Base-by-base conservation (phyloP, 306 rosid species). In the Fagus sylvatica region DNA sequence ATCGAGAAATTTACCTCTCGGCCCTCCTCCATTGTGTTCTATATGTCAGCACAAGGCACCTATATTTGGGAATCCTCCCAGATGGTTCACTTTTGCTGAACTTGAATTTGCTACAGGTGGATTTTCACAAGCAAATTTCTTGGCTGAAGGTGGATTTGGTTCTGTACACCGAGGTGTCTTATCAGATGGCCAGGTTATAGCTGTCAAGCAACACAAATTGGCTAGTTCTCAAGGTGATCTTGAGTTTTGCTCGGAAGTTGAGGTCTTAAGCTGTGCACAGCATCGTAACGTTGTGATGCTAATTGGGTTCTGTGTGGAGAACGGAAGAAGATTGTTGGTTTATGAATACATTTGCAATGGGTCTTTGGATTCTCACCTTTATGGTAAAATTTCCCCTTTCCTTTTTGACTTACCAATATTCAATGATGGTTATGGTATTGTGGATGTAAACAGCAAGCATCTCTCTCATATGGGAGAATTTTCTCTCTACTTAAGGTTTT, bases 61-160 rank as follows among this genome's bases (percentile, higher is more conserved):
- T 49, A 88, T 71, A 48, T 95, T 95, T 73, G 99, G 99, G 64
- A 92, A 87, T 76, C 97, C 99, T 82, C 99, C 99, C 12, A 85
- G 86, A 78, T 95, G 97, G 99, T 95, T 95, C 87, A 88, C 93
- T 40, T 95, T 78, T 83, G 84, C 87, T 0, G 97, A 95, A 79
- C 87, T 95, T 69, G 97, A 92, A 72, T 82, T 88, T 49, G 99
- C 99, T 76, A 95, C 99, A 0, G 81, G 90, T 69, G 93, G 98
- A 16, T 95, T 95, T 88, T 91, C 99, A 1, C 88, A 75, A 72
- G 88, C 78, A 43, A 95, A 95, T 82, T 93, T 95, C 84, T 87
- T 95, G 89, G 99, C 99, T 4, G 98, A 95, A 91, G 99, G 99
- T 65, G 99, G 99, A 68, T 95, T 85, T 81, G 99, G 99, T 61